Conservation (phyloP, 768 basidiomycete species). For the Boletus pseudopeckii region DNA sequence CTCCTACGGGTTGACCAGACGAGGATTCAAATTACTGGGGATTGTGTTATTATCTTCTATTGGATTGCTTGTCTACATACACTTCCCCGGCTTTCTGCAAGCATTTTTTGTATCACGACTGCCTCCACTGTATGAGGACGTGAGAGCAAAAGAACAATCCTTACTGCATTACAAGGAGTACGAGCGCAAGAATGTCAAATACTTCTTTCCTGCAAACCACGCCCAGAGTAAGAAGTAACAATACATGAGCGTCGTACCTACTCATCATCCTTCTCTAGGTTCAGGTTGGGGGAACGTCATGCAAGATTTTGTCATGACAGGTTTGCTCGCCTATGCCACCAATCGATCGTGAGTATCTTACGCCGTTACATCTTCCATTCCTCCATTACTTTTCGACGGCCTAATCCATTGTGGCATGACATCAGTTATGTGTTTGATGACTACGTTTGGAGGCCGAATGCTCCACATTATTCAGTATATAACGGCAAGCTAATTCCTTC, state of each 20-base stretch:
- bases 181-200: constrained; percentile 36
- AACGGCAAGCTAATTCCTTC: constrained; percentile 38
- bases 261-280: constrained; percentile 19
- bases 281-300: constrained; percentile 41
- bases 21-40: constrained; percentile 18
- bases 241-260: background rate
- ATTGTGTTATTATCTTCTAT: constrained; percentile 7
- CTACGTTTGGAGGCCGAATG: constrained; percentile 38
- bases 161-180: constrained; percentile 42
- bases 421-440: constrained; percentile 41
- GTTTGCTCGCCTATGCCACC: constrained; percentile 33
- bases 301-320: constrained; percentile 39
- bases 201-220: constrained; percentile 48
- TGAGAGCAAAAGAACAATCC: constrained; percentile 35
- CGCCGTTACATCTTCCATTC: background rate
- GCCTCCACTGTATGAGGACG: constrained; percentile 43
- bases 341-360: constrained; percentile 33
- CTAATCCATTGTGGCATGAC: constrained; percentile 1
- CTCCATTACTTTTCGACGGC: background rate
- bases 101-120: background rate
- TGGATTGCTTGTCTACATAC: constrained; percentile 13
- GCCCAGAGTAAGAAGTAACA: constrained; percentile 31
- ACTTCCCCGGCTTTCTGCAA: constrained; percentile 3
- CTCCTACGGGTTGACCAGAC: constrained; percentile 22
- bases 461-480: constrained; percentile 35